Conservation (phyloP, 257 asterid genomes). For the Solanum piurae region DNA sequence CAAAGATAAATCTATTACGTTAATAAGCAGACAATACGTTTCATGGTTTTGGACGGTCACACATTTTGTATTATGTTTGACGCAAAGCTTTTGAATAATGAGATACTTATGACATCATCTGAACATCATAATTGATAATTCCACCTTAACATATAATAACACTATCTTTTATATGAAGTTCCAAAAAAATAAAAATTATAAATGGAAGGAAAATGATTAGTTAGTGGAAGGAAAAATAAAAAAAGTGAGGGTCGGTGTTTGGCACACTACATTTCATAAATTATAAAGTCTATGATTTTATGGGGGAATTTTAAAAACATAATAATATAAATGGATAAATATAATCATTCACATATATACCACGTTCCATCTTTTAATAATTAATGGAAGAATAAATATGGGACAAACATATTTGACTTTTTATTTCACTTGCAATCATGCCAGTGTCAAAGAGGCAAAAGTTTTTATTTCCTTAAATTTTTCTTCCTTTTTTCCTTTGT, state of each 20-base stretch:
- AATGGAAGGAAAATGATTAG: neutral
- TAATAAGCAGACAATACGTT: neutral
- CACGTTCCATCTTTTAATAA: neutral
- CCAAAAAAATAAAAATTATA: neutral
- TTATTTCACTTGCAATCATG: neutral
- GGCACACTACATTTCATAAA: neutral
- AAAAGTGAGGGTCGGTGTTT: neutral
- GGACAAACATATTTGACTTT: neutral
- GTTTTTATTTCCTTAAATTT: neutral
- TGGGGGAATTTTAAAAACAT: neutral
- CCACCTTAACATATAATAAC: neutral
- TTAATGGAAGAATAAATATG: neutral
- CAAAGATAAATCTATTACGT: neutral
- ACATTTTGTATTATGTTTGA: neutral
- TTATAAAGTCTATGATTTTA: neutral
- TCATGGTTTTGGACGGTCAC: neutral
- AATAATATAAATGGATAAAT: neutral
- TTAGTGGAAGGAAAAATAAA: neutral
- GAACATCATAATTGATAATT: neutral
- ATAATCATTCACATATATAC: neutral
- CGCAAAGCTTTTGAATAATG: neutral
- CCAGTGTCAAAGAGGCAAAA: neutral
- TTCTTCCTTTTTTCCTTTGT: neutral
- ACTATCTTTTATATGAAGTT: neutral
- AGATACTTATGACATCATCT: neutral